Conservation (phyloP, 225 moss, liverwort and hornwort species). For the Thuidium tamariscinum region DNA sequence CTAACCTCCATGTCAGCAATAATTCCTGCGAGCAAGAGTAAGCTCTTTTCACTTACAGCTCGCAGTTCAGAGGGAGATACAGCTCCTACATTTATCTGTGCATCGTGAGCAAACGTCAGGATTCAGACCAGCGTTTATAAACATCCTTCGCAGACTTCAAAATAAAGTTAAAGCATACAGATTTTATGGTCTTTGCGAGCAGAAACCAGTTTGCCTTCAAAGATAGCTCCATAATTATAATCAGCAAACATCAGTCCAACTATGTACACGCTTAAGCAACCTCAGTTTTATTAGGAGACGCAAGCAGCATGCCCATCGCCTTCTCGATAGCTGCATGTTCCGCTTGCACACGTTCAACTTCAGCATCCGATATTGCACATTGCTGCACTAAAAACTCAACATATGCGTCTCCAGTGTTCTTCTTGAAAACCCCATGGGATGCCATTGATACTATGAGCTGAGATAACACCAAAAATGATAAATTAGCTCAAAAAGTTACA, state of each 20-base stretch:
- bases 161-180: neutral
- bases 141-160: neutral
- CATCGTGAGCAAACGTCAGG: neutral
- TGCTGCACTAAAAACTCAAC: constrained; percentile 93
- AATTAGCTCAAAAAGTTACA: neutral
- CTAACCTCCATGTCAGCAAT: constrained; percentile 80
- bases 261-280: constrained; percentile 8
- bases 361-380: constrained; percentile 88
- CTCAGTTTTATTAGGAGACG: constrained; percentile 62
- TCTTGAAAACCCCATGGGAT: constrained; percentile 47
- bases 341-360: constrained; percentile 75
- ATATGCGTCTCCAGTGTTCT: constrained; percentile 65
- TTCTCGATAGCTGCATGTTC: constrained; percentile 88
- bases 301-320: constrained; percentile 71
- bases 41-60: constrained; percentile 58
- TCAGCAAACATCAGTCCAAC: neutral
- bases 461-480: constrained; percentile 6
- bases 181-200: neutral
- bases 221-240: neutral
- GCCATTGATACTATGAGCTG: constrained; percentile 91
- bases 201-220: neutral
- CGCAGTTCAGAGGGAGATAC: constrained; percentile 87
- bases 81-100: constrained; percentile 82
- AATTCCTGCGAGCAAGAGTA: constrained; percentile 60
- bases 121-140: neutral